Evolutionary conservation across 2,329 filamentous ascomycete genomes (phyloP), one percentile per base, ranked within the genome.

Genomic region (Botryotinia calthae): DNA sequence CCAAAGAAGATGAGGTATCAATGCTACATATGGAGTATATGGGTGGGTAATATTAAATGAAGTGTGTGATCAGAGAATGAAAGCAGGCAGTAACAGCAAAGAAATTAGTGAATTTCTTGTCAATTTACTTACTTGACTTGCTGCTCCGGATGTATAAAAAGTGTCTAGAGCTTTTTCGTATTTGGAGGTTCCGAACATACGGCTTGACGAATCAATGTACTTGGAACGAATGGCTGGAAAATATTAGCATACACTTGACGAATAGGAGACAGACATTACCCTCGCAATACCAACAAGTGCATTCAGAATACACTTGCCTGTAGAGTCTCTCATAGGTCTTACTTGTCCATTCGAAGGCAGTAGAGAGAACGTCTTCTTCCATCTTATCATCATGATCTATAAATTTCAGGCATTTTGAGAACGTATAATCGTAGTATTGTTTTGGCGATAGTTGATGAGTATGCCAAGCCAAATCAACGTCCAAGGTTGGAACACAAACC

Each of bases 311-410:
- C 7, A 93, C 86, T 68, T 90, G 87, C 25, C 84, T 82, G 76
- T 87, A 94, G 22, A 83, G 81, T 42, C 88, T 87, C 76, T 93
- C 88, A 80, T 95, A 97, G 1, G 81, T 83, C 76, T 90, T 90
- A 78, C 86, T 88, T 0, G 93, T 97, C 87, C 88, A 93, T 79
- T 90, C 88, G 78, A 96, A 96, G 8, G 86, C 84, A 1, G 84
- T 83, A 62, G 87, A 87, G 10, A 97, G 86, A 66, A 85, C 86
- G 22, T 83, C 83, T 78, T 94, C 91, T 66, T 90, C 89, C 34
- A 97, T 89, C 82, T 95, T 95, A 84, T 97, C 94, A 80, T 96
- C 91, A 79, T 97, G 93, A 79, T 95, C 90, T 76, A 95, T 87
- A 78, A 94, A 93, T 66, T 86, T 88, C 0, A 78, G 79, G 9